These are phyloP conservation scores for Aspergillus sp. DNA, from an alignment of 2,329 filamentous ascomycete species.

Conservation along the genomic window DNA sequence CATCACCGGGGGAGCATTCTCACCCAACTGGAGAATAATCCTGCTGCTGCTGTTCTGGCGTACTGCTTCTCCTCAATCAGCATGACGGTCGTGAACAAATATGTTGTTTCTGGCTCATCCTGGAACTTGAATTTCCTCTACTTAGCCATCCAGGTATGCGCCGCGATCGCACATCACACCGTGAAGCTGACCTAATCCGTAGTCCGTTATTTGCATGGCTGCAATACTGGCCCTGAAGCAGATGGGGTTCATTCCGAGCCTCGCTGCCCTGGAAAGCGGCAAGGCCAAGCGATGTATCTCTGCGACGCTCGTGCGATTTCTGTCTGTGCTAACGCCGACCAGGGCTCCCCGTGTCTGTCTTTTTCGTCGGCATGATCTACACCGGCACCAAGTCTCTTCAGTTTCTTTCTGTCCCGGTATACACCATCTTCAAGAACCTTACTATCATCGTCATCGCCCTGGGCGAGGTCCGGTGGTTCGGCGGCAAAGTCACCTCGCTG, in stretches of 20 bases:
- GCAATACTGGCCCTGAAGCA: slow-evolving; percentile 85
- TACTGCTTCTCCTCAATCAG: slow-evolving; percentile 95
- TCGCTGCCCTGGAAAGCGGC: slow-evolving; percentile 75
- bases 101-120: slow-evolving; percentile 83
- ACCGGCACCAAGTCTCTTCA: slow-evolving; percentile 94
- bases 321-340: slow-evolving; percentile 15
- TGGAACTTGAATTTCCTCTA: slow-evolving; percentile 99
- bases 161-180: background rate
- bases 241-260: slow-evolving; percentile 77
- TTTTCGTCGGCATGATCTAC: slow-evolving; percentile 99
- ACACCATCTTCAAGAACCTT: slow-evolving; percentile 99
- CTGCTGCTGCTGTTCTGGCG: slow-evolving; percentile 77
- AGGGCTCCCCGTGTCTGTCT: slow-evolving; percentile 96
- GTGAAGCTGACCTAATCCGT: background rate
- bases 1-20: background rate
- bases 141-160: slow-evolving; percentile 82
- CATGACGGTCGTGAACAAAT: slow-evolving; percentile 99
- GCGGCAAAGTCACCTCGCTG: slow-evolving; percentile 84
- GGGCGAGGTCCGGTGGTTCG: slow-evolving; percentile 97
- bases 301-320: slow-evolving; percentile 2
- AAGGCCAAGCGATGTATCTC: slow-evolving; percentile 89
- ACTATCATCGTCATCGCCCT: slow-evolving; percentile 99
- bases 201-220: slow-evolving; percentile 87
- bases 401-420: slow-evolving; percentile 95
- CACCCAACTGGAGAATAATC: slow-evolving; percentile 61